phyloP scores from a whole-genome alignment of 1,139 yeast genomes.

The Hansenula anomala region DNA sequence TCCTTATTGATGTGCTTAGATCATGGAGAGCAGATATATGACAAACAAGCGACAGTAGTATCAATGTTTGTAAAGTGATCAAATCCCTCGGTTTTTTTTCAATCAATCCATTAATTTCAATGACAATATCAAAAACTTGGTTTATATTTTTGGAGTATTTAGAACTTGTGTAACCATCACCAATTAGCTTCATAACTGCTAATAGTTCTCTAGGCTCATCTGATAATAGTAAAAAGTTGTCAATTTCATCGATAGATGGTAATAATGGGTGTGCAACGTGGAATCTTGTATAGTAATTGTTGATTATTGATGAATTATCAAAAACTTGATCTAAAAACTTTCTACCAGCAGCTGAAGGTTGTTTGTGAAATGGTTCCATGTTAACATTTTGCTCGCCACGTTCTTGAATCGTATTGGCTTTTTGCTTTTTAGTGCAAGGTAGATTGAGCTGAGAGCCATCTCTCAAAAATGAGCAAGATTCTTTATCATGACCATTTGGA shows the following conservation, averaged over 20 bases:
- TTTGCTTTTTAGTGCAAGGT: no score
- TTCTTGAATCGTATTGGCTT: no score
- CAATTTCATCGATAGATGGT: constrained; percentile 33
- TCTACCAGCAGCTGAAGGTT: not conserved
- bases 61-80: constrained; percentile 35
- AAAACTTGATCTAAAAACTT: constrained; percentile 15
- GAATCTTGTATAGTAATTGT: constrained; percentile 34
- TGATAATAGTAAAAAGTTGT: constrained; percentile 26
- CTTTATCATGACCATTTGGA: constrained; percentile 20
- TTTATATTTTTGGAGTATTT: constrained; percentile 31
- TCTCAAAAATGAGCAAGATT: constrained; percentile 15
- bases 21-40: constrained; percentile 46
- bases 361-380: no score
- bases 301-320: constrained; percentile 25
- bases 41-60: constrained; percentile 35
- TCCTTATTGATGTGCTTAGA: constrained; percentile 34
- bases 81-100: constrained; percentile 34
- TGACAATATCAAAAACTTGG: constrained; percentile 29
- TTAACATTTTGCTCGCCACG: no score
- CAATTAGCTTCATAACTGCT: constrained; percentile 39
- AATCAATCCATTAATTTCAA: constrained; percentile 31
- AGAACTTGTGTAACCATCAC: constrained; percentile 37
- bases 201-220: constrained; percentile 36
- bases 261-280: constrained; percentile 41
- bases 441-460: constrained; percentile 4